Evolutionary conservation across 2,329 filamentous ascomycete genomes (phyloP), one percentile per base, ranked within the genome.

Genomic region (Arthrinium phaeospermum): DNA sequence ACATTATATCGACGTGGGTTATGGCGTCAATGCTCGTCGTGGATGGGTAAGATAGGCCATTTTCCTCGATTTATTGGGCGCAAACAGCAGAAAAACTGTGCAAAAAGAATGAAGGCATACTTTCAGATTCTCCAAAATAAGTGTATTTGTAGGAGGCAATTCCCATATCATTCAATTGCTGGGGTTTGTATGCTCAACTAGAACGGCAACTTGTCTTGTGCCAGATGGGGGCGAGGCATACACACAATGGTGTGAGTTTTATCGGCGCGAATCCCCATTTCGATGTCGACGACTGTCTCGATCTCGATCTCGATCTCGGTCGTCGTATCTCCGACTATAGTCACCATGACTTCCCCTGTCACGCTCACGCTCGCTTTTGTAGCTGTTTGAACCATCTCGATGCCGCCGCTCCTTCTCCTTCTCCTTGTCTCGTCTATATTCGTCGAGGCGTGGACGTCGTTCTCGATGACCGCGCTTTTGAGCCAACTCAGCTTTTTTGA

Each of bases 401-500:
- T 85, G 83, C 5, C 82, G 75, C 67, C 82, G 79, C 71, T 82
- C 80, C 53, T 80, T 80, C 72, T 87, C 85, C 74, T 84, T 87
- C 68, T 83, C 81, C 73, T 83, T 84, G 47, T 81, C 83, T 75
- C 85, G 81, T 37, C 82, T 81, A 72, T 89, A 89, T 68, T 90
- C 87, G 34, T 87, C 83, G 16, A 90, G 78, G 57, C 85, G 82
- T 16, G 86, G 86, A 13, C 84, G 81, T 68, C 82, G 79, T 68
- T 81, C 80, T 61, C 81, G 79, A 74, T 81, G 73, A 27, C 80
- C 81, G 69, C 83, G 79, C 75, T 84, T 86, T 73, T 79, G 88
- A 45, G 85, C 86, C 72, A 86, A 86, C 77, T 89, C 88, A 72
- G 88, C 88, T 71, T 90, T 90, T 73, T 93, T 93, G 16, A 95